These are phyloP conservation scores for Hibiscus tridactylites DNA, from an alignment of 345 rosid species.

Conservation along the genomic window DNA sequence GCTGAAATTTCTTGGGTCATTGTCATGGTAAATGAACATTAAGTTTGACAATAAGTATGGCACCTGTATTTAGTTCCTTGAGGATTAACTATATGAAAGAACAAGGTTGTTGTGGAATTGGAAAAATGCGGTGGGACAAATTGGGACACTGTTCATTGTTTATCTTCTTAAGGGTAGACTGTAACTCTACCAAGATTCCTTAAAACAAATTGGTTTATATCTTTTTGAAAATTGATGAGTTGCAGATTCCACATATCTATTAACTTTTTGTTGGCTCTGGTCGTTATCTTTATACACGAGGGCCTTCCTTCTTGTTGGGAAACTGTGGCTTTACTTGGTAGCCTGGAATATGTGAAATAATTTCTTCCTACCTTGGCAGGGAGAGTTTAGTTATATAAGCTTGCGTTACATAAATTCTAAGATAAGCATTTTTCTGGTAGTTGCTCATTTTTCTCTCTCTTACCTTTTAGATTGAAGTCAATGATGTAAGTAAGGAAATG, in stretches of 20 bases:
- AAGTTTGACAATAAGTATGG: not conserved
- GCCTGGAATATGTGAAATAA: constrained; percentile 2
- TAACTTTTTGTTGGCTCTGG: not conserved
- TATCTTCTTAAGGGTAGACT: not conserved
- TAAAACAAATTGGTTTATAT: not conserved
- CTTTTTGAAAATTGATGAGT: not conserved
- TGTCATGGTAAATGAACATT: not conserved
- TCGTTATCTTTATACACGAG: not conserved
- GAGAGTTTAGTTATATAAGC: not conserved
- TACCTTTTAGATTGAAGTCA: constrained; percentile 75
- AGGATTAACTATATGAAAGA: not conserved
- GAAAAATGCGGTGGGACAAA: not conserved
- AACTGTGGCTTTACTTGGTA: not conserved
- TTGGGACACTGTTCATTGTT: not conserved
- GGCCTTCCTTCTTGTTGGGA: not conserved
- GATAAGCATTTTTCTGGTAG: not conserved
- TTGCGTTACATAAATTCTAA: not conserved
- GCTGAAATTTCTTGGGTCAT: not conserved
- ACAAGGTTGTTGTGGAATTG: not conserved
- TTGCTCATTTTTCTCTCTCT: not conserved
- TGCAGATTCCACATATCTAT: not conserved
- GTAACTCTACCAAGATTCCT: not conserved
- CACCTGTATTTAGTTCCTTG: not conserved
- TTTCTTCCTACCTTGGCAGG: not conserved
- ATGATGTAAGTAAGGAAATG: constrained; percentile 98